Evolutionary conservation across 495 filamentous ascomycete genomes (phyloP), one percentile per base, ranked within the genome.

Genomic region (Penicillium canescens): DNA sequence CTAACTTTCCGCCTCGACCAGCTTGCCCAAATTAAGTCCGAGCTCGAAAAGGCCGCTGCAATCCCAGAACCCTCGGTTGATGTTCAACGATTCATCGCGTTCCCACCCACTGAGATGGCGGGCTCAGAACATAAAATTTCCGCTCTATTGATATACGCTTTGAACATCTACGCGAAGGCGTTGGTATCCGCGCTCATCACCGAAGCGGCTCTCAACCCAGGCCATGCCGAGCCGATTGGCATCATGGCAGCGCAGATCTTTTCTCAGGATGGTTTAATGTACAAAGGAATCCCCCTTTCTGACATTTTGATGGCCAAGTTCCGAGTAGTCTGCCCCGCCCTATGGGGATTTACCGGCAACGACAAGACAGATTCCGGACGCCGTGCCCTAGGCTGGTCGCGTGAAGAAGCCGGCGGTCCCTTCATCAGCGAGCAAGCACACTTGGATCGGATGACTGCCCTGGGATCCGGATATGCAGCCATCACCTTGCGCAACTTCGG

Each of bases 261-360:
- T 62, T 85, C 91, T 3, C 73, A 79, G 16, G 73, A 82, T 0
- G 69, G 78, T 1, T 87, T 91, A 59, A 72, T 78, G 14, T 90
- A 87, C 79, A 80, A 89, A 26, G 90, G 87, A 3, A 69, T 76
- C 31, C 82, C 85, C 11, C 74, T 98, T 57, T 87, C 91, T 39
- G 92, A 97, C 57, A 88, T 98, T 46, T 70, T 98, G 18, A 82
- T 95, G 63, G 91, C 94, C 26, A 96, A 98, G 66, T 87, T 90
- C 55, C 84, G 89, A 37, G 76, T 86, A 5, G 78, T 82, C 23
- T 96, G 91, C 61, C 93, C 95, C 4, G 86, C 91, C 10, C 76
- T 99, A 10, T 98, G 89, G 68, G 95, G 95, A 16, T 86, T 92
- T 60, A 79, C 81, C 18, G 93, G 89, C 33, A 82, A 75, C 43